Conservation (phyloP, 2,329 filamentous ascomycete genomes). For the Neonectria neomacrospora region DNA sequence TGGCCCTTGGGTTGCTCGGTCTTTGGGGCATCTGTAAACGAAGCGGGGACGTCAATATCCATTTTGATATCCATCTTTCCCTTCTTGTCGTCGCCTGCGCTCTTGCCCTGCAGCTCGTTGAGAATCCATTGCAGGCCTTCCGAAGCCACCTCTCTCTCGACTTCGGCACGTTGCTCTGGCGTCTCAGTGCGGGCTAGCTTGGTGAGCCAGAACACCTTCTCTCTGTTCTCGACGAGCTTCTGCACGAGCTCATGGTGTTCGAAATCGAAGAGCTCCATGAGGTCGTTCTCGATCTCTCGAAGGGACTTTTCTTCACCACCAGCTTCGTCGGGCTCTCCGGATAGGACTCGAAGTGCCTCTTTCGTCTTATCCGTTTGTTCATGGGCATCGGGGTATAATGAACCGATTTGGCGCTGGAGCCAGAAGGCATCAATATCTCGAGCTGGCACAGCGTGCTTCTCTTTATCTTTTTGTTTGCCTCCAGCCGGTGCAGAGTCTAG, state of each 20-base stretch:
- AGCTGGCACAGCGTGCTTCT: slow-evolving; percentile 75
- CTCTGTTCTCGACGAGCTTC: slow-evolving; percentile 89
- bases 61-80: slow-evolving; percentile 90
- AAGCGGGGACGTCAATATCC: slow-evolving; percentile 83
- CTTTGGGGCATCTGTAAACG: slow-evolving; percentile 62
- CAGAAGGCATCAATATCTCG: slow-evolving; percentile 97
- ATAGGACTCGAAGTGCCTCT: slow-evolving; percentile 83
- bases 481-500: slow-evolving; percentile 73
- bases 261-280: slow-evolving; percentile 98
- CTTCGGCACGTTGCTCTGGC: slow-evolving; percentile 76
- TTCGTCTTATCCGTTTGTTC: slow-evolving; percentile 93
- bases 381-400: slow-evolving; percentile 89
- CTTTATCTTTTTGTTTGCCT: slow-evolving; percentile 59
- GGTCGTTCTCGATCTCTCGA: slow-evolving; percentile 95
- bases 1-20: slow-evolving; percentile 71
- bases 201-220: slow-evolving; percentile 96
- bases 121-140: slow-evolving; percentile 88
- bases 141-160: slow-evolving; percentile 92
- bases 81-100: slow-evolving; percentile 67
- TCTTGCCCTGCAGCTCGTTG: slow-evolving; percentile 85
- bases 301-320: slow-evolving; percentile 86
- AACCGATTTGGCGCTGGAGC: slow-evolving; percentile 92
- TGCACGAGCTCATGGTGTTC: slow-evolving; percentile 94
- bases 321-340: slow-evolving; percentile 74
- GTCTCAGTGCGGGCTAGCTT: slow-evolving; percentile 85